Conservation (phyloP, 2,329 filamentous ascomycete genomes). For the Cytospora paraplurivora region DNA sequence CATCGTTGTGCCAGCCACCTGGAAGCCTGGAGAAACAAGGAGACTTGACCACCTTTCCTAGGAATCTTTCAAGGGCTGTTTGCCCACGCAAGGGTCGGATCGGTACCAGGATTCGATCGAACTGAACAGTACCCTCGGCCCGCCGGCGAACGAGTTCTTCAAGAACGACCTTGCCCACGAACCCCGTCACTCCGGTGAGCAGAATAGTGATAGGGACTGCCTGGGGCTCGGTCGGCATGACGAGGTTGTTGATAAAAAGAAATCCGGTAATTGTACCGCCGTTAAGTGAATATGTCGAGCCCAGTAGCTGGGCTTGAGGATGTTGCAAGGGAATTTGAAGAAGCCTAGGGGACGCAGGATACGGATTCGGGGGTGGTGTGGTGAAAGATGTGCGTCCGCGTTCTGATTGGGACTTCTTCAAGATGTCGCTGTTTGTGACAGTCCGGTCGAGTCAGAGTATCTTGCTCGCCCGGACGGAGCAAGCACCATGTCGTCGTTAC, state of each 20-base stretch:
- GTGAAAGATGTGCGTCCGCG: conserved; percentile 4
- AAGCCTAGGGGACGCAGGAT: conserved; percentile 9
- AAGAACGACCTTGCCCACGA: conserved; percentile 29
- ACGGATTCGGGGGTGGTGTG: not conserved
- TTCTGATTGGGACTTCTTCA: not conserved
- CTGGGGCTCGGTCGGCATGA: not conserved
- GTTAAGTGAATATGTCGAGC: too few relatives aligned
- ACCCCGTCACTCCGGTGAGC: conserved; percentile 29
- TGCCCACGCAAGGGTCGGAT: conserved; percentile 17
- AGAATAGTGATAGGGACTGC: conserved; percentile 17
- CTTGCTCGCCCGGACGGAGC: not conserved
- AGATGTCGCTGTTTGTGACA: not conserved
- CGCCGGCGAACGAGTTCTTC: conserved; percentile 27
- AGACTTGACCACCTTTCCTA: conserved; percentile 17
- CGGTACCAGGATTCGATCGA: conserved; percentile 19
- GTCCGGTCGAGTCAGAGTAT: not conserved
- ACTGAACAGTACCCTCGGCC: conserved; percentile 5
- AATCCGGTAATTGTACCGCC: not conserved
- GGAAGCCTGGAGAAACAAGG: conserved; percentile 24
- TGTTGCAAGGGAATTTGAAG: not conserved
- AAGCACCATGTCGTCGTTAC: not conserved
- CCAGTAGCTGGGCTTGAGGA: not conserved
- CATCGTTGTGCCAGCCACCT: conserved; percentile 11
- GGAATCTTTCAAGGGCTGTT: conserved; percentile 13
- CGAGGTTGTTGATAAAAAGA: not conserved